Evolutionary conservation across 2,329 filamentous ascomycete genomes (phyloP), one percentile per base, ranked within the genome.

Genomic region (Ceratocystis diversiconidia): DNA sequence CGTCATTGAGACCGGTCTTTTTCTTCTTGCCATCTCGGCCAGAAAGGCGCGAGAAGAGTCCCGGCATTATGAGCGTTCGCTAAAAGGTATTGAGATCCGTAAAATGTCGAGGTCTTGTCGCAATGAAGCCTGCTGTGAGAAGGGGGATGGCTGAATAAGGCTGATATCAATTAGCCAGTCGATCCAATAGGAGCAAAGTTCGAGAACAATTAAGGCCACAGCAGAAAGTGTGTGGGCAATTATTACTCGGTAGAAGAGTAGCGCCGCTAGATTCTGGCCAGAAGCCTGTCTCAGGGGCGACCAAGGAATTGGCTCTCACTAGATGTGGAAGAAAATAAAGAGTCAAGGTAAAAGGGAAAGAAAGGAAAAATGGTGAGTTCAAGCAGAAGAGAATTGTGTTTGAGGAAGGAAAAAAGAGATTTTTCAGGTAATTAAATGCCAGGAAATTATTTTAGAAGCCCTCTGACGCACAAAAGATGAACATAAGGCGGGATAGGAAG

Each of bases 11-110:
- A 68, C 80, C 78, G 65, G 78, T 76, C 69, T 80, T 82, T 77
- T 91, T 92, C 76, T 88, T 89, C 74, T 84, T 86, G 68, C 73
- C 72, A 77, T 94, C 89, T 77, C 87, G 91, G 78, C 83, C 82
- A 80, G 90, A 90, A 76, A 92, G 77, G 71, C 81, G 80, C 68
- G 82, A 82, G 72, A 85, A 84, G 69, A 85, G 75, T 71, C 82
- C 78, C 68, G 81, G 78, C 82, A 85, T 85, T 63, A 69, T 78
- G 71, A 41, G 10, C 62, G 32, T 15, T 57, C 5, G 36, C 25
- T 8, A 25, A 19, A 25, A 59, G 36, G 3, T 25, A 12, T 41
- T 28, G 5, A 17, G 28, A 44, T 15, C 8, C 43, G 28, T 10
- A 64, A 44, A 43, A 59, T n/a, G 30, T 28, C 28, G 22, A 41